phyloP scores from a whole-genome alignment of 164 flowering plant species.

The Taxillus chinensis region DNA sequence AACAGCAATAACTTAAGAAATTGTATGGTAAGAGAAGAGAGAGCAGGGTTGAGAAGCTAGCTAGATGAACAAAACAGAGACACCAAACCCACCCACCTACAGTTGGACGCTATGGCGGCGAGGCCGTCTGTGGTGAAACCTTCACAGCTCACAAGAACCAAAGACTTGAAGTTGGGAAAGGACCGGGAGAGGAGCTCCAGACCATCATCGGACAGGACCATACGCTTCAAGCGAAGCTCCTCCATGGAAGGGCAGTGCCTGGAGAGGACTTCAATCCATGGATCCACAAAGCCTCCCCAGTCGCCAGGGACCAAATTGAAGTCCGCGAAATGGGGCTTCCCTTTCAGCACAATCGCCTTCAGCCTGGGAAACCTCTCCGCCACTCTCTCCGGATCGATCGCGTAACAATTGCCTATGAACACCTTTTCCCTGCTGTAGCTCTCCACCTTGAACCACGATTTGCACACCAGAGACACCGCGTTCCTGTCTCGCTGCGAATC shows the following conservation, averaged over 20 bases:
- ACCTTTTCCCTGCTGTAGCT: constrained; percentile 47
- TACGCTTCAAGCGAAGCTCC: constrained; percentile 40
- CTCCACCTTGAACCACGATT: constrained; percentile 75
- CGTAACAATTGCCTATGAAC: constrained; percentile 84
- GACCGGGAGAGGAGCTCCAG: constrained; percentile 32
- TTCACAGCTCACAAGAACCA: constrained; percentile 50
- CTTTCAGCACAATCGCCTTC: constrained; percentile 55
- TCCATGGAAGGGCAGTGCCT: constrained; percentile 24
- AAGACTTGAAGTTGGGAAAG: constrained; percentile 31
- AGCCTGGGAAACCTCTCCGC: constrained; percentile 59
- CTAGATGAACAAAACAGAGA: no score
- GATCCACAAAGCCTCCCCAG: constrained; percentile 72
- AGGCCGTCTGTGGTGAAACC: constrained; percentile 78
- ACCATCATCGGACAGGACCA: constrained; percentile 37
- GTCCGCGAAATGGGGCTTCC: constrained; percentile 95
- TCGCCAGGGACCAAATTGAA: constrained; percentile 79
- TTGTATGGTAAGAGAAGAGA: no score
- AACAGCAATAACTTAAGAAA: no score
- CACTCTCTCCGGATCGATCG: constrained; percentile 42
- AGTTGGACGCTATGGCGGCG: constrained; percentile 75
- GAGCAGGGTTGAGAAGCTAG: no score
- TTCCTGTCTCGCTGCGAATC: constrained; percentile 52
- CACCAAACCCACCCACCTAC: constrained; percentile 39
- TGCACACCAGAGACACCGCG: constrained; percentile 72
- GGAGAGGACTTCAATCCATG: constrained; percentile 58